Conservation (phyloP, 1,284 basidiomycete species). For the Melampsora americana region DNA sequence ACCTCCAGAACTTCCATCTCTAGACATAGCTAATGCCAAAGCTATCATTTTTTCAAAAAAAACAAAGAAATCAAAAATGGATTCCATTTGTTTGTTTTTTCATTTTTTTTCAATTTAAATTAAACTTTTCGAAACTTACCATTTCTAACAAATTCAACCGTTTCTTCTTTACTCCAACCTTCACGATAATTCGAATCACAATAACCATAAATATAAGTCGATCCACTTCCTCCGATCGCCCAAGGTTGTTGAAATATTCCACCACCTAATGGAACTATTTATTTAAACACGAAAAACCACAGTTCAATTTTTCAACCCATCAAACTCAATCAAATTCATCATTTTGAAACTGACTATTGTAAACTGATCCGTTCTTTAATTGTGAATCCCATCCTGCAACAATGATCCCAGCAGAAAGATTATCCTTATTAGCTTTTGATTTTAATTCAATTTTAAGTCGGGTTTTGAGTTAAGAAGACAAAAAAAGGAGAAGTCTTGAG, state of each 20-base stretch:
- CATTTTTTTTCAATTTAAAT: background rate
- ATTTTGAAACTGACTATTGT: constrained; percentile 65
- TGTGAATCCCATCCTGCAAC: constrained; percentile 92
- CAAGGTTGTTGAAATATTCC: constrained; percentile 91
- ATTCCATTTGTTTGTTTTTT: background rate
- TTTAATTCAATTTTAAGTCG: too few species aligned
- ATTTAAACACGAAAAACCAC: constrained; percentile 45
- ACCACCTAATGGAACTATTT: constrained; percentile 73
- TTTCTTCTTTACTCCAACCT: constrained; percentile 87
- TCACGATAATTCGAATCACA: constrained; percentile 97
- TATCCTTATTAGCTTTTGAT: constrained; percentile 50
- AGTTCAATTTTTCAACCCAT: constrained; percentile 53
- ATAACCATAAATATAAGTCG: constrained; percentile 97
- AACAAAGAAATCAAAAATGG: constrained; percentile 31
- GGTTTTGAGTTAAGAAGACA: background rate
- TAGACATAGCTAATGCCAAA: constrained; percentile 88
- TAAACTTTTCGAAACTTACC: constrained; percentile 69
- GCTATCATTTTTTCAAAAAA: constrained; percentile 59
- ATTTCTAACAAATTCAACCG: constrained; percentile 91
- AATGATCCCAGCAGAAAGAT: constrained; percentile 87
- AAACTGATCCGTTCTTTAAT: constrained; percentile 86
- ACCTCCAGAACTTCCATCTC: constrained; percentile 96
- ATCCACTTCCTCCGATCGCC: constrained; percentile 97
- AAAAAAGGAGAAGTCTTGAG: background rate
- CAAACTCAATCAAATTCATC: constrained; percentile 49